Evolutionary conservation across 306 rosid genomes (phyloP).

Genomic region (Prunus persica): Prunus_persica_NCBIv2 NC_034010.1:28864501-28865000

Average conservation of each 20-base stretch:
- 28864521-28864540: slow-evolving; percentile 19
- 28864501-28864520: slow-evolving; percentile 9
- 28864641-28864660: background rate
- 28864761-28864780: slow-evolving; percentile 14
- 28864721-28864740: slow-evolving; percentile 21
- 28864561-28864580: slow-evolving; percentile 18
- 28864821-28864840: slow-evolving; percentile 27
- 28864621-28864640: background rate
- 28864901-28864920: slow-evolving; percentile 21
- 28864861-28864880: slow-evolving; percentile 25
- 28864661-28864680: background rate
- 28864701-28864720: slow-evolving; percentile 14
- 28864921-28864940: slow-evolving; percentile 15
- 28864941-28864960: slow-evolving; percentile 15
- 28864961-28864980: slow-evolving; percentile 27
- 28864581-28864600: background rate
- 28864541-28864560: slow-evolving; percentile 15
- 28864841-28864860: slow-evolving; percentile 14
- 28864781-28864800: slow-evolving; percentile 6
- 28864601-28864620: slow-evolving; percentile 14
- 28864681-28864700: slow-evolving; percentile 20
- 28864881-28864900: slow-evolving; percentile 26
- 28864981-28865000: slow-evolving; percentile 14
- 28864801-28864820: slow-evolving; percentile 9
- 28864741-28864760: slow-evolving; percentile 26